Evolutionary conservation across 2,329 filamentous ascomycete genomes (phyloP).

Genomic region (Fusarium nurragi): DNA sequence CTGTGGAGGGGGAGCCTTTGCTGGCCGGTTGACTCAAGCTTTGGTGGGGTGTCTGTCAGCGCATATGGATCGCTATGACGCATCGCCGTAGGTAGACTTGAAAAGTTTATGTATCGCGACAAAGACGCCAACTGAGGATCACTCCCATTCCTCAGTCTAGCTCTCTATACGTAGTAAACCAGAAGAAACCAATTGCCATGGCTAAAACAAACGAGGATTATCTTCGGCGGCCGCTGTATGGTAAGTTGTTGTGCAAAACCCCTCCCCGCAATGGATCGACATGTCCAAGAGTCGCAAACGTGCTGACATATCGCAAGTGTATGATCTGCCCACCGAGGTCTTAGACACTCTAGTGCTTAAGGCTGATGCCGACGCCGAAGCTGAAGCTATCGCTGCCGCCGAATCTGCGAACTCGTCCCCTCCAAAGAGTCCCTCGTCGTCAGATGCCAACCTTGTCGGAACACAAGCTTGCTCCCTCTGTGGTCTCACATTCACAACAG

Average conservation of each 20-base stretch:
- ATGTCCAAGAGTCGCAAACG: slow-evolving; percentile 1
- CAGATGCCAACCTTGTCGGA: slow-evolving; percentile 59
- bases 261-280: slow-evolving; percentile 21
- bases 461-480: slow-evolving; percentile 86
- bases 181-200: slow-evolving; percentile 39
- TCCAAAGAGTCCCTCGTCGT: slow-evolving; percentile 39
- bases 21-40: slow-evolving; percentile 38
- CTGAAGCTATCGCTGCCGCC: slow-evolving; percentile 30
- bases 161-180: neutral
- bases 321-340: slow-evolving; percentile 81
- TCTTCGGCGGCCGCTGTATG: slow-evolving; percentile 62
- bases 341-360: slow-evolving; percentile 70
- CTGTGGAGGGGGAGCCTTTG: neutral
- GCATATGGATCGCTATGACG: slow-evolving; percentile 22
- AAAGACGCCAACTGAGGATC: neutral
- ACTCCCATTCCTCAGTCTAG: neutral
- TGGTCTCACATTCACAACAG: slow-evolving; percentile 72
- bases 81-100: neutral
- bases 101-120: slow-evolving; percentile 32
- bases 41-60: slow-evolving; percentile 8
- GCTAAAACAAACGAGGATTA: slow-evolving; percentile 57
- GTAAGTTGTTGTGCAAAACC: slow-evolving; percentile 45
- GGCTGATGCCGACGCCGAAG: slow-evolving; percentile 44
- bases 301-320: slow-evolving; percentile 64
- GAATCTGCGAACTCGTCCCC: slow-evolving; percentile 38